A percentile compares a stretch with the other conserved stretches of the same genome.
Evolutionary conservation across 2,329 filamentous ascomycete genomes (phyloP).

Genomic region (Penicillium psychrosexuale): DNA sequence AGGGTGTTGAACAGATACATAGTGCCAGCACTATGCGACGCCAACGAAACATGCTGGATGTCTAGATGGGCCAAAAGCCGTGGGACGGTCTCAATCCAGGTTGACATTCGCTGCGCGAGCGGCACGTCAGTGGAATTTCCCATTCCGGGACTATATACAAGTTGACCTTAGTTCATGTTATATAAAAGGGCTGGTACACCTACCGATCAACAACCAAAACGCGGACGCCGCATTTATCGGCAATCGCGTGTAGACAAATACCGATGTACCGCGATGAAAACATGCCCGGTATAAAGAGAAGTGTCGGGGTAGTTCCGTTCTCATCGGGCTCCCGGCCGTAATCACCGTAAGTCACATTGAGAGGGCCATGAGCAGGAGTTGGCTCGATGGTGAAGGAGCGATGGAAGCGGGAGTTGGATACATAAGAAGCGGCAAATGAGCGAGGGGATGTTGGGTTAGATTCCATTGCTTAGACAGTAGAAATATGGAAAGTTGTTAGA

Average conservation of each 20-base stretch:
- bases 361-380: conserved; percentile 1
- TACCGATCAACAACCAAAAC: conserved; percentile 8
- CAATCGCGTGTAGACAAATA: background rate
- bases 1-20: conserved; percentile 46
- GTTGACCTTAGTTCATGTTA: background rate
- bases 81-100: conserved; percentile 45
- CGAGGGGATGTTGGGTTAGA: background rate
- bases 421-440: background rate
- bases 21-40: conserved; percentile 43
- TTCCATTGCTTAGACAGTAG: background rate
- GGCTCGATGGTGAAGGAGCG: conserved; percentile 4
- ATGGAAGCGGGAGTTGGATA: conserved; percentile 7
- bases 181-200: background rate
- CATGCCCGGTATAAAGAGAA: conserved; percentile 6
- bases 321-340: background rate
- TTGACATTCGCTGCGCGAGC: conserved; percentile 34
- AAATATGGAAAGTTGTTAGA: too few relatives aligned
- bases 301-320: background rate
- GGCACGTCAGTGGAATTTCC: conserved; percentile 43
- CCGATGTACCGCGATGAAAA: conserved; percentile 3
- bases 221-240: conserved; percentile 7
- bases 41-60: conserved; percentile 39
- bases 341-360: conserved; percentile 6
- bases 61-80: conserved; percentile 36
- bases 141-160: conserved; percentile 39